phyloP scores from a whole-genome alignment of 73 alveolate genomes.

The Tetrahymena thermophila region DNA sequence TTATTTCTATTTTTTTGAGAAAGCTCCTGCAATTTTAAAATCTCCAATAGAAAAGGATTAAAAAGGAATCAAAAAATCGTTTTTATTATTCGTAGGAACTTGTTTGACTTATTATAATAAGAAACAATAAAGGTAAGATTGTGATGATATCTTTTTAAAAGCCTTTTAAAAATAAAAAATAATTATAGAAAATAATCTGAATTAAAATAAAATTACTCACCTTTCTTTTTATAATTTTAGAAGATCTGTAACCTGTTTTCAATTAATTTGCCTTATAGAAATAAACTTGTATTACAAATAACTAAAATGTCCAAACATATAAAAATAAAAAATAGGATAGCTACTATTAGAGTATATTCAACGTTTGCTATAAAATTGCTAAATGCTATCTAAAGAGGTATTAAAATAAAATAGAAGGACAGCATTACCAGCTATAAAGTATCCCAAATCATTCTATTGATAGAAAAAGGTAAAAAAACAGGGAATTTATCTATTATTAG shows the following conservation, averaged over 20 bases:
- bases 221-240: neutral
- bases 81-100: neutral
- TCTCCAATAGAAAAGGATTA: neutral
- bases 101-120: neutral
- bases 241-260: neutral
- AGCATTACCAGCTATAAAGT: neutral
- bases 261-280: neutral
- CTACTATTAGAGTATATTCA: neutral
- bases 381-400: neutral
- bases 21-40: neutral
- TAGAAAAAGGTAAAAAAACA: neutral
- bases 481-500: neutral
- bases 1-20: neutral
- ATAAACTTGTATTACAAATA: neutral
- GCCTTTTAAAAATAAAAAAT: neutral
- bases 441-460: neutral
- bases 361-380: neutral
- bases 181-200: neutral
- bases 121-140: neutral
- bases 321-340: neutral
- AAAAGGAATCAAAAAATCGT: neutral
- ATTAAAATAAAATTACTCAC: neutral
- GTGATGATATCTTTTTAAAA: neutral
- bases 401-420: neutral
- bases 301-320: neutral